Base-by-base conservation (phyloP, 2,329 filamentous ascomycete genomes). In the Aspergillus fijiensis region DNA sequence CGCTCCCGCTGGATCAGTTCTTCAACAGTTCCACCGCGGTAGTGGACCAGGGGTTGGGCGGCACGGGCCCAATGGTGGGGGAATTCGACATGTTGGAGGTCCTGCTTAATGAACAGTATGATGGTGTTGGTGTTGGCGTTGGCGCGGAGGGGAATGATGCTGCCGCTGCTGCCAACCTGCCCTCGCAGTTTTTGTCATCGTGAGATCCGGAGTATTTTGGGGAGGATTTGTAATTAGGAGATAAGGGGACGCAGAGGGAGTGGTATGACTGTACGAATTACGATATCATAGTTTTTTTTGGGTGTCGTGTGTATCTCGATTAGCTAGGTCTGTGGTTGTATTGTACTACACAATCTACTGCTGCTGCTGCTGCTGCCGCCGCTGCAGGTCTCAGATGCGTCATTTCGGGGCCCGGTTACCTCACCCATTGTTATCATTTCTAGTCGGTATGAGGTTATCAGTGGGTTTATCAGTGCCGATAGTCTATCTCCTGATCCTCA, bases 61-160 rank as follows among this genome's bases (percentile, higher is more conserved):
- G 86, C 23, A 85, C 82, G 21, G 85, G 85, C 0, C 85, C 85
- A n/a, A 85, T 86, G 72, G 78, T 88, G 14, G 84, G 83, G 2
- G 84, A 79, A 50, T 78, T 79, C 57, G 79, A 81, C 59, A 79
- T 81, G 77, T 66, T 81, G n/a, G 79, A 80, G 63, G 76, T 80
- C 5, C 69, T 81, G 14, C 70, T 79, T 27, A 78, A 79, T 51
- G 77, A 79, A 64, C 74, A 75, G 29, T 76, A 76, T 61, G 73
- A 75, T 54, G 71, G 70, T 11, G 27, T 27, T 2, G 27, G 27
- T 7, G 27, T 27, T 27, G 69, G 69, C 51, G 67, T 63, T 9
- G 69, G 69, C 48, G 67, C 63, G 9, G 70, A 72, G 12, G 63
- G 61, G 12, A 50, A 62, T 2, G 65, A 67, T 25, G 51, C 60